Base-by-base conservation (phyloP, 202 grass and related monocot species). In the Bolboschoenoplectus hybrid region DNA sequence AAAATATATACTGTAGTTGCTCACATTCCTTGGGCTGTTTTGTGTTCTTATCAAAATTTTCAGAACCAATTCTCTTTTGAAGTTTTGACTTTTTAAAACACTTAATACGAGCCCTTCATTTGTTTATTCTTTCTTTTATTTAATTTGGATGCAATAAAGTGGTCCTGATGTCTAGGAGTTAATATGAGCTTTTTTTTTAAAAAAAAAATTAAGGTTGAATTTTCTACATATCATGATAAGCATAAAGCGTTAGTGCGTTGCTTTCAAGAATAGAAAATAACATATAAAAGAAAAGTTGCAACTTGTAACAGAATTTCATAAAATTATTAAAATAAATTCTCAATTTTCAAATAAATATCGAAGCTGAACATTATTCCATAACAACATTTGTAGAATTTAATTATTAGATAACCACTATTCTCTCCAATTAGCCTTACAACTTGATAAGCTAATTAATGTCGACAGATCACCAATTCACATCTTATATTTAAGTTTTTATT, bases 91-190 rank as follows among this genome's bases (percentile, higher is more conserved):
- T 26, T 26, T 26, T 0, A 40, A 46, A 74, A 7, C 4, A 38
- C 5, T 78, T 16, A 55, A 36, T 14, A 7, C 12, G 11, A 39
- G 6, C 2, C 6, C 14, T 38, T 38, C 10, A 16, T 43, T 6
- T 67, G 16, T 67, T 41, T 67, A 41, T 75, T 73, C 10, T 70
- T n/a, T 32, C 47, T 74, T 74, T 52, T 47, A 73, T 77, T 56
- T 52, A 16, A 8, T 35, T 76, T 56, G 32, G 49, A 55, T 56
- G 38, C 34, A 77, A 55, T 76, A 52, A 52, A 3, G 19, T 76
- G 49, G 13, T 77, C 8, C 5, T 2, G 2, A 53, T 13, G 3
- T 34, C 46, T 75, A 1, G 49, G 12, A 76, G 71, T 52, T 55
- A 53, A 56, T 36, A 77, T 17, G 12, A 53, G 2, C 4, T 68